Base-by-base conservation (phyloP, 345 rosid species). In the Jatropha curcas region DNA sequence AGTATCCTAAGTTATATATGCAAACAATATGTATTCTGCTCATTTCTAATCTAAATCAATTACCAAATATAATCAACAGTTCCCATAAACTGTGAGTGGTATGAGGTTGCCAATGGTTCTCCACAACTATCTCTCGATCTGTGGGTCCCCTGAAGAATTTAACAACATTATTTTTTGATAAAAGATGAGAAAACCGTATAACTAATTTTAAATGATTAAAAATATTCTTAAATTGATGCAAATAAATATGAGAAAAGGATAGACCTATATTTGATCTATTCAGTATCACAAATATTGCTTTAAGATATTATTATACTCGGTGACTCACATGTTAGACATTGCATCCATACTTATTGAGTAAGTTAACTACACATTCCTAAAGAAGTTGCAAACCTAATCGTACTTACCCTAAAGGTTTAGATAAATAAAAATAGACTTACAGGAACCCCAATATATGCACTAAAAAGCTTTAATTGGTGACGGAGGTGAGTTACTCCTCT, bases 61-160 rank as follows among this genome's bases (percentile, higher is more conserved):
- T 86, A 94, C 98, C 98, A 94, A 67, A 94, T 92, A 71, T 94
- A 92, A 80, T 94, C 98, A 74, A 92, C 97, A 60, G 98, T 92
- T 81, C 97, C 98, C 77, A 86, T 82, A 79, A 92, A 94, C 82
- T 78, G 80, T 66, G 93, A 88, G 81, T 94, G 98, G 78, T 83
- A 89, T 8, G 98, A 89, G 68, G 98, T 94, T 72, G 92, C 98
- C 78, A 89, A 84, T 61, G 99, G 96, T 75, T 94, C 99, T 73
- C 99, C 98, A 50, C 45, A 22, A 35, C 39, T 69, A 78, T 88
- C 92, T 82, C 99, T 88, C 6, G 89, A 79, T 76, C 80, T 72
- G 51, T 20, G 22, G 60, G 81, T 79, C 55, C 97, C 97, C 97
- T 94, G 85, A 74, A 83, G 71, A 72, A 56, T 70, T 74, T 69